Evolutionary conservation across 2,329 filamentous ascomycete species (phyloP).

Genomic region (Sporothrix mexicana): DNA sequence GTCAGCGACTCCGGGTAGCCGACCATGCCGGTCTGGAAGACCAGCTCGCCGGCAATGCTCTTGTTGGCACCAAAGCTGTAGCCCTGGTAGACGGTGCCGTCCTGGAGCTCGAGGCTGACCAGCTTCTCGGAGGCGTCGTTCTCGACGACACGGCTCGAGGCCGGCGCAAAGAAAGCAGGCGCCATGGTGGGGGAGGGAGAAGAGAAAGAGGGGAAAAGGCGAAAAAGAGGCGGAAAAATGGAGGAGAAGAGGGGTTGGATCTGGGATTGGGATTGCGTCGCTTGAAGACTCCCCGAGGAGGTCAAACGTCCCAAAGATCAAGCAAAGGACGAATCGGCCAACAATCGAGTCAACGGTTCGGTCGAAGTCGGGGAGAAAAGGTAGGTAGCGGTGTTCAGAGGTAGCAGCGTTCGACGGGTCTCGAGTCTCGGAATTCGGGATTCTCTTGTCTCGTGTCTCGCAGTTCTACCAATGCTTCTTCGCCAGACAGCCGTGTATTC

Average conservation of each 20-base stretch:
- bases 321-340: conserved; percentile 21
- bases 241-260: background rate
- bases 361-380: background rate
- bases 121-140: conserved; percentile 60
- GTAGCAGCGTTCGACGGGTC: background rate
- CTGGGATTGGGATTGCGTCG: background rate
- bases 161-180: conserved; percentile 56
- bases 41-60: conserved; percentile 93
- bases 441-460: conserved; percentile 23
- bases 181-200: conserved; percentile 43
- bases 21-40: conserved; percentile 99
- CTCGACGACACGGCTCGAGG: conserved; percentile 64
- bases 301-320: conserved; percentile 10
- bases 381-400: background rate
- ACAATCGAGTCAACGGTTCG: conserved; percentile 14
- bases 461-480: conserved; percentile 35
- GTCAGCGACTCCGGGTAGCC: conserved; percentile 95
- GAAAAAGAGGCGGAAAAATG: background rate
- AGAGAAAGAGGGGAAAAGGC: background rate
- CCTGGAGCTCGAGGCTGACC: conserved; percentile 88
- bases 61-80: conserved; percentile 96
- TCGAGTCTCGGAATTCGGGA: background rate
- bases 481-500: conserved; percentile 33
- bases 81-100: conserved; percentile 89
- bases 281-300: conserved; percentile 17